Base-by-base conservation (phyloP, 2,329 filamentous ascomycete genomes). In the Venturiaceae sp. region DNA sequence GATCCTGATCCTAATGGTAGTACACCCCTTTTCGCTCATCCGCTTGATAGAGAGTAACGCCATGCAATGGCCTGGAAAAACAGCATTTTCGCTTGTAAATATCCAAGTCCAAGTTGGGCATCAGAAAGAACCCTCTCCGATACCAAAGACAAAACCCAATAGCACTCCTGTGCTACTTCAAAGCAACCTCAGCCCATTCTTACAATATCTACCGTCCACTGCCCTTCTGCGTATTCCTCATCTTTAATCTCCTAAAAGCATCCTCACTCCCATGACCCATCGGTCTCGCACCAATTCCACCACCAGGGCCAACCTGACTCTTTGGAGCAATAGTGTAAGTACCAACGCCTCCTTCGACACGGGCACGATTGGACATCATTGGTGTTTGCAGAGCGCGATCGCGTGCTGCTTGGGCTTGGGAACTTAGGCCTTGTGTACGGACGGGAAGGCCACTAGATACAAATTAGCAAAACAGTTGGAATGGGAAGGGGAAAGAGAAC, bases 301-400 rank as follows among this genome's bases (percentile, higher is more conserved):
- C 72, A 53, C 71, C 69, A 14, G 75, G 67, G 55, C 75, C 69
- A 47, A 78, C 82, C n/a, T n/a, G n/a, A 67, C 77, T 82, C 67
- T 78, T 80, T n/a, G 83, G 83, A 53, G 82, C 83, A 63, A 86
- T 78, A 5, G 77, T 83, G 67, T 86, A 86, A 23, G 78, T 83
- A 53, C 80, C 80, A 36, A 81, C 75, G n/a, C 78, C 79, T 52
- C 76, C 76, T 62, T 85, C 79, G 62, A 82, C 77, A 60, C 82
- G 76, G 33, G 83, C 83, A 65, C 83, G 77, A 64, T 84, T 83
- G 62, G 75, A 76, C 36, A 76, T 70, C 55, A 74, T 75, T 21
- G 80, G 80, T 50, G 75, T 76, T 61, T 80, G 78, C 61, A 83
- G 74, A 39, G 74, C 75, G 65, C 75, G 72, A 64, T 79, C 75